Evolutionary conservation across 2,329 filamentous ascomycete genomes (phyloP).

Genomic region (Sporothrix pallida): DNA sequence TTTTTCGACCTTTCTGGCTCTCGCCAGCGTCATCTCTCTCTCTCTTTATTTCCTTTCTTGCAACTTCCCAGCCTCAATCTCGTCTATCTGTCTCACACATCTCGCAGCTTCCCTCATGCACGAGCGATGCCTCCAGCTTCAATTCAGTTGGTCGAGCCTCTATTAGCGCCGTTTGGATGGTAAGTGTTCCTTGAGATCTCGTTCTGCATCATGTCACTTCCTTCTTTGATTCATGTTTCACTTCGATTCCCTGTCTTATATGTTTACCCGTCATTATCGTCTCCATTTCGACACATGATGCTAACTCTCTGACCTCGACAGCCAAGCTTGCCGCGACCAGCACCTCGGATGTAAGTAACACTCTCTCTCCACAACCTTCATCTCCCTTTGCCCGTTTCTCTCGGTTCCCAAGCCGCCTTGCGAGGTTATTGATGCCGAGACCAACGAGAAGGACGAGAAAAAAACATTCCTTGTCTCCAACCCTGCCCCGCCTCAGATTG

Average conservation of each 20-base stretch:
- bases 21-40: not conserved
- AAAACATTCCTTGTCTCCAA: not conserved
- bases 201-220: not conserved
- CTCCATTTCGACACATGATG: not conserved
- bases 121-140: conserved; percentile 19
- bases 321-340: conserved; percentile 55
- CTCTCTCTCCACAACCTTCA: not conserved
- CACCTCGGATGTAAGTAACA: conserved; percentile 53
- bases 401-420: not conserved
- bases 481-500: not conserved
- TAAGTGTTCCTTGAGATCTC: not conserved
- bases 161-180: conserved; percentile 33
- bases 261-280: not conserved
- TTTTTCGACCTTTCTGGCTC: conserved; percentile 21
- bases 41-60: not conserved
- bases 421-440: not conserved
- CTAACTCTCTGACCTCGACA: conserved; percentile 37
- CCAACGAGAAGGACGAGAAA: not conserved
- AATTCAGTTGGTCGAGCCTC: conserved; percentile 1
- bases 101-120: not conserved
- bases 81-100: not conserved
- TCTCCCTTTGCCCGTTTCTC: not conserved
- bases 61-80: not conserved
- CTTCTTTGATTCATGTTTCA: not conserved
- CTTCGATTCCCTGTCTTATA: not conserved